Evolutionary conservation across 176 grass and related monocot species (phyloP).

Genomic region (Stipa capillata): DNA sequence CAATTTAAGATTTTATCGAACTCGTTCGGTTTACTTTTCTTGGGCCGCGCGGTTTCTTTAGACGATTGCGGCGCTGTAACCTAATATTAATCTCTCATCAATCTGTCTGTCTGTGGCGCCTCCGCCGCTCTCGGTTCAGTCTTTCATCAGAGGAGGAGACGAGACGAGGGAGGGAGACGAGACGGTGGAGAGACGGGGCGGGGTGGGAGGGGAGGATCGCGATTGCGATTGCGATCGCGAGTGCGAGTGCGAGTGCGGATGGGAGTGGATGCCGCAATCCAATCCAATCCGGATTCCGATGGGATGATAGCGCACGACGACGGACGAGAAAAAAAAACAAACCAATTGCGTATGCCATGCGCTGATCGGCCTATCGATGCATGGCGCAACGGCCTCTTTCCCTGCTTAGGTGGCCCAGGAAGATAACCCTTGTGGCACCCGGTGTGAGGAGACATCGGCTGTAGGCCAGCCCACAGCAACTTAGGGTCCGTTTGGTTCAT

Average conservation of each 20-base stretch:
- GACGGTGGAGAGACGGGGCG: not conserved
- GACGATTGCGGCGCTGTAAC: not conserved
- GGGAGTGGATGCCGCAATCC: constrained; percentile 13
- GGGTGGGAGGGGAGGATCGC: not conserved
- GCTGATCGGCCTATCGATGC: no score
- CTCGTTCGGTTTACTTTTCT: not conserved
- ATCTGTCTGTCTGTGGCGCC: not conserved
- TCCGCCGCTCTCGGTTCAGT: no score
- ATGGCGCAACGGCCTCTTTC: no score
- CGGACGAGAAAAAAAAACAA: no score
- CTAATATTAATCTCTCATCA: no score
- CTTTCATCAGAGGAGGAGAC: not conserved
- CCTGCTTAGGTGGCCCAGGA: no score
- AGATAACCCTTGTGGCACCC: no score
- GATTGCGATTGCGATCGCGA: not conserved
- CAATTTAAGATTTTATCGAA: not conserved
- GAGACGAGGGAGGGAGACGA: not conserved
- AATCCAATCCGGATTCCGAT: constrained; percentile 14
- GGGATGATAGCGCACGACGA: not conserved
- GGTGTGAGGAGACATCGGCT: no score
- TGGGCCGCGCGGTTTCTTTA: not conserved
- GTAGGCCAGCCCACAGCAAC: no score
- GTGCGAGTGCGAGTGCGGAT: not conserved
- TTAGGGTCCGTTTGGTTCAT: no score
- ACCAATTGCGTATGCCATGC: no score